Conservation (phyloP, 805 yeast species). For the Yarrowia bubula region DNA sequence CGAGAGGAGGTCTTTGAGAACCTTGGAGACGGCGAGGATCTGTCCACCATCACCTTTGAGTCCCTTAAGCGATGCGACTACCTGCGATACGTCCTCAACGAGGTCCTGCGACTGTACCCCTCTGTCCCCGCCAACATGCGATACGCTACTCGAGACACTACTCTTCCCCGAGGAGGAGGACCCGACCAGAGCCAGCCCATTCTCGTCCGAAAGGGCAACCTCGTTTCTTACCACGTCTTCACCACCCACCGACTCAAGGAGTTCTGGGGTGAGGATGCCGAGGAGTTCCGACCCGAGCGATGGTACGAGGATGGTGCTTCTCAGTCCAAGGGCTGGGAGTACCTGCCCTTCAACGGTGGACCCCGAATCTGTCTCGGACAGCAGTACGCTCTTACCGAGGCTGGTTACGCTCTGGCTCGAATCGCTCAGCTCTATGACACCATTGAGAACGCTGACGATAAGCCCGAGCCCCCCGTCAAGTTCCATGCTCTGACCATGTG, state of each 20-base stretch:
- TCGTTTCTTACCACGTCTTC: conserved; percentile 43
- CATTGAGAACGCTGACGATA: conserved; percentile 23
- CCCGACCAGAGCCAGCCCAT: conserved; percentile 43
- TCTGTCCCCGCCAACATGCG: conserved; percentile 52
- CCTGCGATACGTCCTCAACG: conserved; percentile 49
- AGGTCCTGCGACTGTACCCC: conserved; percentile 51
- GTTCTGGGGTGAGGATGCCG: conserved; percentile 48
- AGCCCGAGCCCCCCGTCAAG: conserved; percentile 28
- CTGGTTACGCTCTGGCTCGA: conserved; percentile 46
- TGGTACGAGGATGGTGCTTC: conserved; percentile 45
- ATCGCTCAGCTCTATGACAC: conserved; percentile 36
- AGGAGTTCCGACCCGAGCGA: conserved; percentile 49
- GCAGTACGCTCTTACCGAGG: conserved; percentile 56
- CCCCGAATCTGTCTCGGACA: conserved; percentile 57
- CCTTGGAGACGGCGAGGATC: conserved; percentile 39
- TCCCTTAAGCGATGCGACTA: conserved; percentile 50
- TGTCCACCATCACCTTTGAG: conserved; percentile 44
- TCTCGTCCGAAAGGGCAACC: conserved; percentile 46
- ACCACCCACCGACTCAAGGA: conserved; percentile 45
- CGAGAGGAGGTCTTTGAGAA: conserved; percentile 43
- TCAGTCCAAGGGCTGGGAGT: conserved; percentile 45
- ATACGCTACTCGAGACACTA: conserved; percentile 47
- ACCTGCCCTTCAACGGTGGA: conserved; percentile 55
- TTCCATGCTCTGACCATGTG: conserved; percentile 27
- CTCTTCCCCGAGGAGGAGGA: conserved; percentile 54